Evolutionary conservation across 1,284 basidiomycete genomes (phyloP), one percentile per base, ranked within the genome.

Genomic region (Ganoderma leucocontextum): DNA sequence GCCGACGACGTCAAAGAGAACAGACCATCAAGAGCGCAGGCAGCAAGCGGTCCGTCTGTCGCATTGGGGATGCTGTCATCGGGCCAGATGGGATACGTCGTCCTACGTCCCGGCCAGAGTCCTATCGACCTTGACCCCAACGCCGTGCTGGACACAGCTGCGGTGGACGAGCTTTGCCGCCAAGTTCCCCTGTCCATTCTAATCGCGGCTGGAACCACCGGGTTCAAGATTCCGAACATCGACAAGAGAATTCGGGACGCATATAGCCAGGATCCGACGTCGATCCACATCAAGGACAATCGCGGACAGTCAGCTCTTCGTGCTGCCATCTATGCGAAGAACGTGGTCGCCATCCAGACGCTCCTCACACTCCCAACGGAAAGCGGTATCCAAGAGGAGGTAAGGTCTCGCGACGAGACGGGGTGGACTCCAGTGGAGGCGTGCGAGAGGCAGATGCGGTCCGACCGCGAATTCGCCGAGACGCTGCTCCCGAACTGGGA

Each of bases 381-480:
- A 33, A 52, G 59, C 39, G 49, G 53, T 15, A 35, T 67, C n/a
- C 49, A n/a, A 10, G 62, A 58, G 17, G 63, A 66, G 35, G 25
- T 70, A 36, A 59, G 4, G 13, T 41, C 29, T n/a, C 59, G 71
- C 12, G 64, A 72, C 36, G 60, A 68, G 36, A 49, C 47, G 10
- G 71, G 71, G 8, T 22, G 33, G n/a, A 72, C 66, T 9, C 69
- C 71, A 10, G 42, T 70, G 29, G 69, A 72, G 52, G 41, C 47
- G 10, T 67, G 52, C 29, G 69, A 70, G 55, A 13, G 33, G 35
- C 4, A 60, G 19, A 63, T 68, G 61, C n/a, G 47, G 22, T 49
- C n/a, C n/a, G 17, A 33, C 53, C 52, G 52, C 44, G 25, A 58
- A 47, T 52, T 64, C 53, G 10, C 53, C 4, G 60, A 63, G 12